phyloP scores from a whole-genome alignment of 1,139 yeast species.

The Starmera stellimalicola region DNA sequence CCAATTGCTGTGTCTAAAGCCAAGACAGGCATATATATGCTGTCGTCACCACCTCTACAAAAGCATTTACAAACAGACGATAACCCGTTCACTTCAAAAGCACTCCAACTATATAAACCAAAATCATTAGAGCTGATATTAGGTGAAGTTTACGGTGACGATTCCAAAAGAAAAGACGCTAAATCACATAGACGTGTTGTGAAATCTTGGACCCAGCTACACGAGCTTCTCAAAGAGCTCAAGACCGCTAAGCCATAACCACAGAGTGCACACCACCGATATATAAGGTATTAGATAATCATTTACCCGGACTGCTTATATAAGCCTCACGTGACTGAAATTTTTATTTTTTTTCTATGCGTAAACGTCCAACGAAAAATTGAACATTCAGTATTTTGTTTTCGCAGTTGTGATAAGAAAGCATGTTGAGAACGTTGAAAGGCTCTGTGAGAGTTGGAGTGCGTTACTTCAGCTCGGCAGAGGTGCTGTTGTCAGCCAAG shows the following conservation, averaged over 20 bases:
- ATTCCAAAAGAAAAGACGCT: not conserved
- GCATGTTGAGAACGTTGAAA: no score
- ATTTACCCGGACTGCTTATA: no score
- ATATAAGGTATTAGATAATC: no score
- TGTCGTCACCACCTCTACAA: conserved; percentile 1
- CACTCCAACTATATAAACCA: not conserved
- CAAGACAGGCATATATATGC: conserved; percentile 3
- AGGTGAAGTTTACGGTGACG: not conserved
- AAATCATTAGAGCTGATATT: not conserved
- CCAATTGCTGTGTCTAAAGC: not conserved
- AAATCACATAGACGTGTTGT: not conserved
- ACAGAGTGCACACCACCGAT: no score
- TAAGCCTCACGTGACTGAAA: no score
- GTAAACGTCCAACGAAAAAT: no score
- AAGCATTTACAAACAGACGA: not conserved
- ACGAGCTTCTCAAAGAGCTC: not conserved
- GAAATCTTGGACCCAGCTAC: not conserved
- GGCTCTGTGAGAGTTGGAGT: no score
- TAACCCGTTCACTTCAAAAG: no score
- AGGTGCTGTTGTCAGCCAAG: conserved; percentile 9
- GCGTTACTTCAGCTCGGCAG: conserved; percentile 9
- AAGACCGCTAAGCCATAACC: no score
- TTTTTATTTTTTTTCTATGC: no score
- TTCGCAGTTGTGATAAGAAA: no score
- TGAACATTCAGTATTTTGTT: no score